Conservation (phyloP, 140 eudicot genomes). For the Oenanthe javanica region DNA sequence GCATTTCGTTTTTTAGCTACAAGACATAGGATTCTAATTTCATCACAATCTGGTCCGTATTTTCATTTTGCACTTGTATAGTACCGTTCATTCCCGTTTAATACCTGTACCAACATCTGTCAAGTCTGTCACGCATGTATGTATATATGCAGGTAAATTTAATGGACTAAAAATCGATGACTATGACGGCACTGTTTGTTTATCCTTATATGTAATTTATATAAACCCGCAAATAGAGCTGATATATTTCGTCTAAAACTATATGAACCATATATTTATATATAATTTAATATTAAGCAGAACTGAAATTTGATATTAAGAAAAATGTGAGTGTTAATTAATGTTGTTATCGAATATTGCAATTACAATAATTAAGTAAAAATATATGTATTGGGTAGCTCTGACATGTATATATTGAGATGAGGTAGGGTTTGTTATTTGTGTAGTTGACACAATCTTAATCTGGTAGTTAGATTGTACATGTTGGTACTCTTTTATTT, state of each 20-base stretch:
- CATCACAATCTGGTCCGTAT: background rate
- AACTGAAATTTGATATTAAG: background rate
- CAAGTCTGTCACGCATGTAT: too few relatives aligned
- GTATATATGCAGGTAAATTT: too few relatives aligned
- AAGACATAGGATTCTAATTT: background rate
- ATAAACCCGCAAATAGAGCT: too few relatives aligned
- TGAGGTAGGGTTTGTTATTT: background rate
- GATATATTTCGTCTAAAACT: too few relatives aligned
- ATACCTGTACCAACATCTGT: too few relatives aligned
- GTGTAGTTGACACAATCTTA: constrained; percentile 1
- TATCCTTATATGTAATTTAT: too few relatives aligned
- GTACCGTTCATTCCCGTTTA: too few relatives aligned
- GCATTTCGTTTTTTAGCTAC: background rate
- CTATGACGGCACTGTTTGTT: too few relatives aligned
- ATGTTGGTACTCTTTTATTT: background rate
- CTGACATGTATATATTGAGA: background rate
- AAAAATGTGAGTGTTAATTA: background rate
- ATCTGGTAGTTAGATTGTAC: background rate
- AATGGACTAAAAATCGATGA: too few relatives aligned
- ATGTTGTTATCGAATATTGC: background rate
- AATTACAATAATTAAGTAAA: background rate
- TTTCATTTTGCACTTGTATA: background rate
- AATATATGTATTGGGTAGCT: background rate
- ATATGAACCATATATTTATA: too few relatives aligned
- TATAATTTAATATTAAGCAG: background rate